Evolutionary conservation across 1,139 yeast genomes (phyloP).

Genomic region (Saccharomyces pastorianus): DNA sequence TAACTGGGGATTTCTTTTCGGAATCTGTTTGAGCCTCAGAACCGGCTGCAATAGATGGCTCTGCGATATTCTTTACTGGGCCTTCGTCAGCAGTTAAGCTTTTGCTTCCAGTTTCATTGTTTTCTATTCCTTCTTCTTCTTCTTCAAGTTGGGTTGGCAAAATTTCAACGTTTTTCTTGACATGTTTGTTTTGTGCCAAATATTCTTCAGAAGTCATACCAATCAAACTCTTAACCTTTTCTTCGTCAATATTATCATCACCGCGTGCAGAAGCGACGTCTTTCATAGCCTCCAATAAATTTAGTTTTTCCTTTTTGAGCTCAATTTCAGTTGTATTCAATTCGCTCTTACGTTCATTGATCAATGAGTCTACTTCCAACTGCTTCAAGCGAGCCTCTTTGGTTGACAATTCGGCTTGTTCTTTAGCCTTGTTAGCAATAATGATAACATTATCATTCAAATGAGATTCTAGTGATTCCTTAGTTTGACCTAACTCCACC

Average conservation of each 20-base stretch:
- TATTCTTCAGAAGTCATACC: slow-evolving; percentile 27
- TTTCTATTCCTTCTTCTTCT: not conserved
- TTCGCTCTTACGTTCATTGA: slow-evolving; percentile 28
- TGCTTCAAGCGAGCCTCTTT: slow-evolving; percentile 29
- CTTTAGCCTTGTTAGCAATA: slow-evolving; percentile 23
- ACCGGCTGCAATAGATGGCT: slow-evolving; percentile 36
- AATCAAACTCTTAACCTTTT: slow-evolving; percentile 23
- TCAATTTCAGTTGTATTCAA: slow-evolving; percentile 20
- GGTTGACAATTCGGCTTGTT: slow-evolving; percentile 25
- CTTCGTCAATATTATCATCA: slow-evolving; percentile 25
- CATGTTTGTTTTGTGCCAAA: slow-evolving; percentile 2
- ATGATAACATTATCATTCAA: slow-evolving; percentile 17
- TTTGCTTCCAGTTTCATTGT: not conserved
- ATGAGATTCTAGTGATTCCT: slow-evolving; percentile 13
- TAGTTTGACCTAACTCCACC: slow-evolving; percentile 16
- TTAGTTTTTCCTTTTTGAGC: slow-evolving; percentile 14
- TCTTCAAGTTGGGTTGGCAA: not conserved
- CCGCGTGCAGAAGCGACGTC: slow-evolving; percentile 17
- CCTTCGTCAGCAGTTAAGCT: slow-evolving; percentile 1
- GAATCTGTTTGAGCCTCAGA: slow-evolving; percentile 18
- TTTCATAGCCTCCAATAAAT: slow-evolving; percentile 11
- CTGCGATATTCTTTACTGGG: slow-evolving; percentile 28
- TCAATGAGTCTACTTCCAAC: slow-evolving; percentile 26
- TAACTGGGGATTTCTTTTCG: not conserved
- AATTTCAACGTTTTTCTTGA: not conserved